Conservation (phyloP, 768 basidiomycete genomes). For the Coprinellus aureogranulatus region DNA sequence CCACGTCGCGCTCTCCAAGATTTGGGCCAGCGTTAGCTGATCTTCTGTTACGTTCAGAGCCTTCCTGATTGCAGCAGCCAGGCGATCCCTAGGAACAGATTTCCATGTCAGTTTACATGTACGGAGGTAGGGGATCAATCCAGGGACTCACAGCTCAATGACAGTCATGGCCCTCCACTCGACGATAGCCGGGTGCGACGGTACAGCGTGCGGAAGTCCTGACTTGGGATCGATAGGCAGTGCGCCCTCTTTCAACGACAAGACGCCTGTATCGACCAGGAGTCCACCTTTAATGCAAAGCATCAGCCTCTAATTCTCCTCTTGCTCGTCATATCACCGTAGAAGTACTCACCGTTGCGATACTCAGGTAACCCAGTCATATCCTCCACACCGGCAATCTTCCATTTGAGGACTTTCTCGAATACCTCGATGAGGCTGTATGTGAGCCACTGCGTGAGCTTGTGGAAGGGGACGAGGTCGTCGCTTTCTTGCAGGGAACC, state of each 20-base stretch:
- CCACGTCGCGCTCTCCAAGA: slow-evolving; percentile 95
- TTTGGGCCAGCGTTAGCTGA: slow-evolving; percentile 76
- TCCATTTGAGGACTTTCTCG: slow-evolving; percentile 74
- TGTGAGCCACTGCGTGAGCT: slow-evolving; percentile 91
- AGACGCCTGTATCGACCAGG: slow-evolving; percentile 77
- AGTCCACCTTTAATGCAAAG: slow-evolving; percentile 63
- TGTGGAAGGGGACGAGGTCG: slow-evolving; percentile 90
- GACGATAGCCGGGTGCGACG: slow-evolving; percentile 87
- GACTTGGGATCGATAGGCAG: slow-evolving; percentile 51
- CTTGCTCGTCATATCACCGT: background rate
- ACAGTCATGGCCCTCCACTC: slow-evolving; percentile 98
- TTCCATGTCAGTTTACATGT: background rate
- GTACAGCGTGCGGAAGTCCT: slow-evolving; percentile 59
- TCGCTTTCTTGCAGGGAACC: slow-evolving; percentile 46
- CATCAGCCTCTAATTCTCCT: slow-evolving; percentile 1
- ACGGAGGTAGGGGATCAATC: background rate
- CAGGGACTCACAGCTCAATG: slow-evolving; percentile 69
- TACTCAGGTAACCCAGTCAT: slow-evolving; percentile 96
- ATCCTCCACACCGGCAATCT: slow-evolving; percentile 75
- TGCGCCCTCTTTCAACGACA: slow-evolving; percentile 59
- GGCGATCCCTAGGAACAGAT: slow-evolving; percentile 60
- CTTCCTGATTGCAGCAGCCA: slow-evolving; percentile 65
- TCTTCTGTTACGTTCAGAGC: slow-evolving; percentile 49
- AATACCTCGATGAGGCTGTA: slow-evolving; percentile 87
- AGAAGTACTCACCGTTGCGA: slow-evolving; percentile 66